Evolutionary conservation across 345 rosid genomes (phyloP).

Genomic region (Ricinus communis): DNA sequence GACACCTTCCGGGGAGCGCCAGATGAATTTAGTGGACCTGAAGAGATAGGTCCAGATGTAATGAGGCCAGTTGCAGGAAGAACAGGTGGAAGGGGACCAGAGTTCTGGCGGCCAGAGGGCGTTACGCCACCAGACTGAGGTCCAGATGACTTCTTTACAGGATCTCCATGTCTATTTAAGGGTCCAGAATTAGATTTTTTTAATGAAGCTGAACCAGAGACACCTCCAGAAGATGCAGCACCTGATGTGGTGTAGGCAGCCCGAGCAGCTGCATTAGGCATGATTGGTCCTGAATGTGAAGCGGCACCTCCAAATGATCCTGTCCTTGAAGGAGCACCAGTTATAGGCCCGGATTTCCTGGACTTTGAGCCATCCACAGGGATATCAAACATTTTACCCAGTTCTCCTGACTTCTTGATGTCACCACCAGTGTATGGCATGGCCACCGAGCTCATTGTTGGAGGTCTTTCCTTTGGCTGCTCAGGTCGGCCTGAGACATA

Average conservation of each 20-base stretch:
- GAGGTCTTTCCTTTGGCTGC: conserved; percentile 81
- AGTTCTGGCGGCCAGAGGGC: conserved; percentile 72
- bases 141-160: conserved; percentile 82
- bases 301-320: conserved; percentile 89
- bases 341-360: conserved; percentile 93
- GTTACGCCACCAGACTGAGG: conserved; percentile 95
- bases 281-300: conserved; percentile 77
- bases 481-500: conserved; percentile 92
- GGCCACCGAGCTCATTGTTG: conserved; percentile 83
- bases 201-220: conserved; percentile 71
- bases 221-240: conserved; percentile 54
- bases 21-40: conserved; percentile 80
- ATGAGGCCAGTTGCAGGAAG: conserved; percentile 93
- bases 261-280: conserved; percentile 77
- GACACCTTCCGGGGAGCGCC: conserved; percentile 87
- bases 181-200: conserved; percentile 97
- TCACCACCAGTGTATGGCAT: conserved; percentile 98
- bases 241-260: conserved; percentile 70
- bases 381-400: conserved; percentile 96
- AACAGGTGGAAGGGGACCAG: conserved; percentile 86
- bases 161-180: conserved; percentile 86
- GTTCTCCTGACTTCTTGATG: conserved; percentile 87
- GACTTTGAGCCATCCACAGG: conserved; percentile 66
- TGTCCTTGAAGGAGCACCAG: conserved; percentile 72
- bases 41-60: conserved; percentile 88